A percentile compares a stretch with the other conserved stretches of the same genome.
Evolutionary conservation across 2,329 filamentous ascomycete genomes (phyloP).

Genomic region (Polytolypa hystricis): DNA sequence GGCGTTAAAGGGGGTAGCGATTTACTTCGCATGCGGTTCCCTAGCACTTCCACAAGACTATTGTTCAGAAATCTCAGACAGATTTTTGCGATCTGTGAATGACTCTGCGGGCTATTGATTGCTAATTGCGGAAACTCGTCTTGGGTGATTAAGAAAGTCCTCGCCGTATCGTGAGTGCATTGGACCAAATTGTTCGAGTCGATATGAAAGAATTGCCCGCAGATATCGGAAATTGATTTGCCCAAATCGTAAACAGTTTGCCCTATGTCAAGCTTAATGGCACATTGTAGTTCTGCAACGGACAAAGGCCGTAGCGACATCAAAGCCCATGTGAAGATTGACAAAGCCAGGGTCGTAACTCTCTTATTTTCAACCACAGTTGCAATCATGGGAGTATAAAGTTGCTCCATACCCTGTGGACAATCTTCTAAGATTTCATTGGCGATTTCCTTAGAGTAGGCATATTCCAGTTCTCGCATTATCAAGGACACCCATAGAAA

Average conservation of each 20-base stretch:
- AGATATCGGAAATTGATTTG: conserved; percentile 19
- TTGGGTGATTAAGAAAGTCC: conserved; percentile 19
- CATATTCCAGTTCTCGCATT: conserved; percentile 19
- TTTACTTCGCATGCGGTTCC: conserved; percentile 10
- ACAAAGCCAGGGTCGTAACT: conserved; percentile 22
- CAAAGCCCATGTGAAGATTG: conserved; percentile 28
- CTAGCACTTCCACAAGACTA: conserved; percentile 23
- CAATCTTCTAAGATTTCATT: conserved; percentile 20
- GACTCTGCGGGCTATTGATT: conserved; percentile 17
- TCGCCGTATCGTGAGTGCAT: conserved; percentile 23
- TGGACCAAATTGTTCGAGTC: conserved; percentile 17
- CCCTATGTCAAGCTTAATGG: conserved; percentile 21
- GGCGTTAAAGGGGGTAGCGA: conserved; percentile 9
- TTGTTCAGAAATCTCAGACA: conserved; percentile 26
- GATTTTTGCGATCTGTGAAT: conserved; percentile 22
- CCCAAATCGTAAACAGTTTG: conserved; percentile 14
- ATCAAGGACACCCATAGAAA: conserved; percentile 29
- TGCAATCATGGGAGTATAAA: conserved; percentile 24
- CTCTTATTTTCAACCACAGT: conserved; percentile 18
- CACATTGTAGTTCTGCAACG: conserved; percentile 23
- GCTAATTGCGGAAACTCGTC: conserved; percentile 18
- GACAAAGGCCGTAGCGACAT: conserved; percentile 25
- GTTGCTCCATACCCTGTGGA: conserved; percentile 24
- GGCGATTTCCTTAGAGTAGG: conserved; percentile 20
- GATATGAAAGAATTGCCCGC: conserved; percentile 22